These are phyloP conservation scores for Ceratobasidium sp. DNA, from an alignment of 1,284 basidiomycete genomes.

Conservation along the genomic window DNA sequence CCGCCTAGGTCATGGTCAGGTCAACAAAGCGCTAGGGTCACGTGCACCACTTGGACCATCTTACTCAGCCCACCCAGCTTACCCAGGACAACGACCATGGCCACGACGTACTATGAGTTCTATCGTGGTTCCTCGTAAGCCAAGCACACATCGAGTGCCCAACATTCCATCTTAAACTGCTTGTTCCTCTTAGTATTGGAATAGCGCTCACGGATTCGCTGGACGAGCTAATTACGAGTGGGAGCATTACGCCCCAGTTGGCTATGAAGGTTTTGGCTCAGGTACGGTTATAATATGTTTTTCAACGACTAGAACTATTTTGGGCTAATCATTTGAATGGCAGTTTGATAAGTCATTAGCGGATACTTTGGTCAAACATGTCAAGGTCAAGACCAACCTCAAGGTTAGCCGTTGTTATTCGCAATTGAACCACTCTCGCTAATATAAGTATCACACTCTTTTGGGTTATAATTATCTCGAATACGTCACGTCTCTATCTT, in stretches of 20 bases:
- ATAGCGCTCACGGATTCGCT: constrained; percentile 98
- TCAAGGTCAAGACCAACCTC: constrained; percentile 91
- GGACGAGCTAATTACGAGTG: constrained; percentile 97
- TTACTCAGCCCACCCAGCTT: constrained; percentile 37
- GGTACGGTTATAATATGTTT: constrained; percentile 64
- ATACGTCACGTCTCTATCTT: not conserved
- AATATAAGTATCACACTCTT: not conserved
- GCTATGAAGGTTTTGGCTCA: constrained; percentile 97
- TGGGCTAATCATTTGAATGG: not conserved
- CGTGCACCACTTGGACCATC: not conserved
- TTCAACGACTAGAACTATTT: constrained; percentile 42
- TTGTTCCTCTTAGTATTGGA: constrained; percentile 76
- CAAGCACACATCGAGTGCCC: not conserved
- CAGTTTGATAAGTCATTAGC: constrained; percentile 96
- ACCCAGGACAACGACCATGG: constrained; percentile 49
- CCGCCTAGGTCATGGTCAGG: too few relatives aligned
- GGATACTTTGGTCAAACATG: constrained; percentile 88
- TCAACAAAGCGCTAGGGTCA: constrained; percentile 11
- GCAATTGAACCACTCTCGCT: not conserved
- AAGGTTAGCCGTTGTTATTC: constrained; percentile 70
- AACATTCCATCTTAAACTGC: not conserved
- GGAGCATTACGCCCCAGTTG: constrained; percentile 95
- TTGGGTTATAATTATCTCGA: too few relatives aligned
- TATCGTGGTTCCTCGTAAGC: constrained; percentile 89
- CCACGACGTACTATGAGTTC: constrained; percentile 86